phyloP scores from a whole-genome alignment of 345 rosid genomes.

The Boechera stricta region DNA sequence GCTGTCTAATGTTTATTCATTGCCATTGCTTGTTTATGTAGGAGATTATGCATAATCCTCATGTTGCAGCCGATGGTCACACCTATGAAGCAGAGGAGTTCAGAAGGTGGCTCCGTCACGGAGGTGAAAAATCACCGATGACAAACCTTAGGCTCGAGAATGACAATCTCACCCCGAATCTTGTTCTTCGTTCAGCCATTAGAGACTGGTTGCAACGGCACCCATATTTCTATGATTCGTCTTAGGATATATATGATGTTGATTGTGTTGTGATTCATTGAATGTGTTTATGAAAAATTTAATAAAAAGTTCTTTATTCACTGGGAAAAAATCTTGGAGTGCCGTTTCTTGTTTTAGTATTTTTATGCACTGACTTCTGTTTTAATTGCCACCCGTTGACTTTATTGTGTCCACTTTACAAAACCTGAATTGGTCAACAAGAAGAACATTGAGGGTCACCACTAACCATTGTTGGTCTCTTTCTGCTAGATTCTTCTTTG shows the following conservation, averaged over 20 bases:
- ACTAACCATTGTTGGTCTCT: slow-evolving; percentile 37
- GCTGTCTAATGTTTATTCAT: neutral
- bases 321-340: neutral
- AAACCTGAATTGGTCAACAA: slow-evolving; percentile 38
- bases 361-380: slow-evolving; percentile 28
- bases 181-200: slow-evolving; percentile 71
- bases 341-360: neutral
- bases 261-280: slow-evolving; percentile 35
- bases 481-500: slow-evolving; percentile 34
- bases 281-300: slow-evolving; percentile 17
- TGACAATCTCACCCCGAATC: slow-evolving; percentile 63
- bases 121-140: slow-evolving; percentile 75
- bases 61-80: slow-evolving; percentile 81
- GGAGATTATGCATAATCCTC: slow-evolving; percentile 81
- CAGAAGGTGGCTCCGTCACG: slow-evolving; percentile 65
- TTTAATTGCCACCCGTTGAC: slow-evolving; percentile 26
- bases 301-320: slow-evolving; percentile 5
- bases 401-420: slow-evolving; percentile 23
- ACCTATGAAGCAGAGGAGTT: slow-evolving; percentile 75
- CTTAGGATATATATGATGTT: slow-evolving; percentile 26
- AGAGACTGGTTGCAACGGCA: slow-evolving; percentile 62
- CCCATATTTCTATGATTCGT: slow-evolving; percentile 23
- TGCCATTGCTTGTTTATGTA: slow-evolving; percentile 46
- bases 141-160: slow-evolving; percentile 58
- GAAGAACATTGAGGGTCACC: slow-evolving; percentile 45